Evolutionary conservation across 805 yeast species (phyloP).

Genomic region (Ogataea philodendri): DNA sequence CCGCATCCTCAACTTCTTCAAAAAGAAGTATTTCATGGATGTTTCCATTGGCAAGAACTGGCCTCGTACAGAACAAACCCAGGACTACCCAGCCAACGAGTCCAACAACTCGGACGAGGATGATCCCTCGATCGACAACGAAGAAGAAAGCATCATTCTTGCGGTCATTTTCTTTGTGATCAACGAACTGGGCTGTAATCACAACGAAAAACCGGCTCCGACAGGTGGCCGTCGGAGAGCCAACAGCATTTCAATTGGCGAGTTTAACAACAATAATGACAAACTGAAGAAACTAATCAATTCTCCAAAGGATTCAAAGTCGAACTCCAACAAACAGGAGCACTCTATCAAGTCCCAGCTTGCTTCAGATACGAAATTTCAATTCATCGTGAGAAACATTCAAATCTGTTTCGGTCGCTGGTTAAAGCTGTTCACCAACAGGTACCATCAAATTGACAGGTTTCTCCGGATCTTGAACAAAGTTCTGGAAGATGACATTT

Average conservation of each 20-base stretch:
- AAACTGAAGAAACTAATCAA: slow-evolving; percentile 20
- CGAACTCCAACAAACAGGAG: slow-evolving; percentile 15
- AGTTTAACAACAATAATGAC: slow-evolving; percentile 30
- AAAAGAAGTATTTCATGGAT: slow-evolving; percentile 26
- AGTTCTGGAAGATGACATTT: slow-evolving; percentile 22
- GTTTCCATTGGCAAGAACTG: slow-evolving; percentile 22
- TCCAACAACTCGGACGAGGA: slow-evolving; percentile 20
- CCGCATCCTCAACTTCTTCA: slow-evolving; percentile 40
- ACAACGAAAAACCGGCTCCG: slow-evolving; percentile 6
- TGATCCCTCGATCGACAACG: slow-evolving; percentile 19
- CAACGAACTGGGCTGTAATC: slow-evolving; percentile 28
- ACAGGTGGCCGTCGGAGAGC: slow-evolving; percentile 18
- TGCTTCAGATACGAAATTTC: slow-evolving; percentile 26
- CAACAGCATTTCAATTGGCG: slow-evolving; percentile 29
- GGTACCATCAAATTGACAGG: slow-evolving; percentile 12
- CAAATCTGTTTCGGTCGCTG: slow-evolving; percentile 28
- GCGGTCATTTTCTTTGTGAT: slow-evolving; percentile 30
- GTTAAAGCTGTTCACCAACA: slow-evolving; percentile 24
- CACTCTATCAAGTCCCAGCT: slow-evolving; percentile 24
- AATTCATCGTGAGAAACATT: slow-evolving; percentile 27
- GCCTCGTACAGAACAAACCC: slow-evolving; percentile 14
- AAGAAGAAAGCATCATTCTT: slow-evolving; percentile 30
- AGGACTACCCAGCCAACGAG: slow-evolving; percentile 1
- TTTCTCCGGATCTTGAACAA: slow-evolving; percentile 15
- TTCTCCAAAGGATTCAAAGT: slow-evolving; percentile 13